phyloP scores from a whole-genome alignment of 805 yeast species.

The Kodamaea laetipori region DNA sequence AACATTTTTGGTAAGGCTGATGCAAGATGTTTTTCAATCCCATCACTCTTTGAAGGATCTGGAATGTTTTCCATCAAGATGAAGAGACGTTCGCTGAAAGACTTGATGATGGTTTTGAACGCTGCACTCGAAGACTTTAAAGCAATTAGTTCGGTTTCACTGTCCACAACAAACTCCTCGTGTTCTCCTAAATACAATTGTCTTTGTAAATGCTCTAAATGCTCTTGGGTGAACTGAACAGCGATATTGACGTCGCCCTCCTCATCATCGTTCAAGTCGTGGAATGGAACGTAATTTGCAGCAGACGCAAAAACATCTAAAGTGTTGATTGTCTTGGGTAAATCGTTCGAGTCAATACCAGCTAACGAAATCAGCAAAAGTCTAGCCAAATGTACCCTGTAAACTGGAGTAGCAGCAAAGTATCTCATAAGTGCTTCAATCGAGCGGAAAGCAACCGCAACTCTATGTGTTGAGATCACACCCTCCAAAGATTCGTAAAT shows the following conservation, averaged over 20 bases:
- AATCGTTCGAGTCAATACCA: conserved; percentile 88
- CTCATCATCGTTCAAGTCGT: conserved; percentile 53
- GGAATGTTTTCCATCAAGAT: conserved; percentile 69
- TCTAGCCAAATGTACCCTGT: conserved; percentile 77
- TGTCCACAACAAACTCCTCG: conserved; percentile 16
- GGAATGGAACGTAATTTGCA: conserved; percentile 71
- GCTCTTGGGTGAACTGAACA: conserved; percentile 63
- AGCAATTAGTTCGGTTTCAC: conserved; percentile 50
- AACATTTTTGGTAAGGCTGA: conserved; percentile 40
- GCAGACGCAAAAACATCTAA: conserved; percentile 69
- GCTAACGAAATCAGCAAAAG: conserved; percentile 68
- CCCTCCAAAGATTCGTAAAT: conserved; percentile 74
- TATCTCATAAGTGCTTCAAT: conserved; percentile 66
- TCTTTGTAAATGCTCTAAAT: conserved; percentile 55
- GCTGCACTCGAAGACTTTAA: conserved; percentile 72
- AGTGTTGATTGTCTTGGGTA: conserved; percentile 67
- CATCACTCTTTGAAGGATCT: conserved; percentile 52
- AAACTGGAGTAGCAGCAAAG: conserved; percentile 62
- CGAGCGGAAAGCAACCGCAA: conserved; percentile 68
- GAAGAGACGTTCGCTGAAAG: conserved; percentile 61
- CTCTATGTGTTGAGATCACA: conserved; percentile 76
- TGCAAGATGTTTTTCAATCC: conserved; percentile 51
- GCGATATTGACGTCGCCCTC: conserved; percentile 43
- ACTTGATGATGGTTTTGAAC: conserved; percentile 59
- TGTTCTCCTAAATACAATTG: conserved; percentile 30